These are phyloP conservation scores for Chlorella sp. DNA, from an alignment of 139 green algal genomes.

Conservation along the genomic window DNA sequence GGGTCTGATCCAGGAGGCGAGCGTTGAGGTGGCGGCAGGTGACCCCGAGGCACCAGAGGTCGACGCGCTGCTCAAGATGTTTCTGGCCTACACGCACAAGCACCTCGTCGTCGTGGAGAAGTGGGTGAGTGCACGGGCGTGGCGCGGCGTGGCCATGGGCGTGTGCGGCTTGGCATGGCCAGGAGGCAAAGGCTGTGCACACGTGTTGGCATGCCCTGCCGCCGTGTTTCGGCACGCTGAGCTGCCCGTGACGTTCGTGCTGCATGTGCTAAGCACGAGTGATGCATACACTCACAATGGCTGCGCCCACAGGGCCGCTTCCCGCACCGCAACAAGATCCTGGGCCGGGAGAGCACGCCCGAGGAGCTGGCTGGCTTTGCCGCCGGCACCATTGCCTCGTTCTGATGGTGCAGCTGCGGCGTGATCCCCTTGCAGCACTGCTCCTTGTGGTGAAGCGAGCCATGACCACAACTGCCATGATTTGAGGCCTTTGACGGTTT, in stretches of 20 bases:
- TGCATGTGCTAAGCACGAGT: too few relatives aligned
- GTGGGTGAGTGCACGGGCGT: background rate
- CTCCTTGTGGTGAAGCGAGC: too few relatives aligned
- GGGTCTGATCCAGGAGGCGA: too few relatives aligned
- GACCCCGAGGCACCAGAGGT: background rate
- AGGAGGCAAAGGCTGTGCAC: background rate
- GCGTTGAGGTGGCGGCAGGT: background rate
- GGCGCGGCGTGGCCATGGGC: background rate
- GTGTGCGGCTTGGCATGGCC: background rate
- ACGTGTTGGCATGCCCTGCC: background rate
- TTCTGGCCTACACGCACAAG: background rate
- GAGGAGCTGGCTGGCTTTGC: conserved; percentile 45
- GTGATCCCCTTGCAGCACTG: too few relatives aligned
- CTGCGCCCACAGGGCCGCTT: conserved; percentile 43
- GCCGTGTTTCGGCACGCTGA: too few relatives aligned
- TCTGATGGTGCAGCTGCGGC: too few relatives aligned
- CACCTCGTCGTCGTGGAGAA: background rate
- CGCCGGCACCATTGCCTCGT: conserved; percentile 37
- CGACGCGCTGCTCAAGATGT: background rate
- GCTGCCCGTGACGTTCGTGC: too few relatives aligned
- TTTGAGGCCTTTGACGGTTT: too few relatives aligned
- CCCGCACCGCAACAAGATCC: conserved; percentile 53
- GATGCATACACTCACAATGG: too few relatives aligned
- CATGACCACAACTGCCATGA: too few relatives aligned
- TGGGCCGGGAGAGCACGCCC: conserved; percentile 42